Conservation (phyloP, 805 yeast genomes). For the Kodamaea hsintzibuensis region DNA sequence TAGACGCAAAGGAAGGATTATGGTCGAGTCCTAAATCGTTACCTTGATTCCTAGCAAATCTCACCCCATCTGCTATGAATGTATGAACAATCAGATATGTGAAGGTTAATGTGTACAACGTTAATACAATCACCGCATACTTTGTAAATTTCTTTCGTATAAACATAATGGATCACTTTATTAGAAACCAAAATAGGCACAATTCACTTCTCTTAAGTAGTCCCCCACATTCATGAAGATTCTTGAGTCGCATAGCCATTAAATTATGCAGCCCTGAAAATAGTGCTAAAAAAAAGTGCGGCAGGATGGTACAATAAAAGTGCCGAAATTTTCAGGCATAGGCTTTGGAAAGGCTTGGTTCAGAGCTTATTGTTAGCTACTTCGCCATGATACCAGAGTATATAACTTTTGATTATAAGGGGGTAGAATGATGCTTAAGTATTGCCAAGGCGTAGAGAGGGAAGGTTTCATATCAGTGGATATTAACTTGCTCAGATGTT, state of each 20-base stretch:
- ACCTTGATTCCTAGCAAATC: background rate
- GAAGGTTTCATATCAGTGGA: background rate
- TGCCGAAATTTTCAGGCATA: background rate
- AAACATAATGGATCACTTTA: background rate
- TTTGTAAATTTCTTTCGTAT: background rate
- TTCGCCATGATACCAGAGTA: background rate
- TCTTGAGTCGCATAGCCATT: background rate
- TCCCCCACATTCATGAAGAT: background rate
- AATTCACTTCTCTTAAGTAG: background rate
- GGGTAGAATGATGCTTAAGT: background rate
- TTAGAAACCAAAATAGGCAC: background rate
- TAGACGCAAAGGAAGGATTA: conserved; percentile 12
- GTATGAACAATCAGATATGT: conserved; percentile 5
- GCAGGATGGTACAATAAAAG: background rate
- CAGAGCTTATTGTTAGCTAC: background rate
- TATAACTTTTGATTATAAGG: background rate
- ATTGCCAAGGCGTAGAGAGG: background rate
- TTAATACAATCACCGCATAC: background rate
- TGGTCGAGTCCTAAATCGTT: conserved; percentile 13
- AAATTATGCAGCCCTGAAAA: background rate
- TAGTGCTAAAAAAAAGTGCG: background rate
- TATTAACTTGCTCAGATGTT: too few species aligned
- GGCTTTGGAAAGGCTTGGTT: background rate
- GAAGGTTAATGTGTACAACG: background rate
- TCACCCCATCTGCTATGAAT: conserved; percentile 1